Evolutionary conservation across 163 green algal species (phyloP).

Genomic region (Volvox carteri): DNA sequence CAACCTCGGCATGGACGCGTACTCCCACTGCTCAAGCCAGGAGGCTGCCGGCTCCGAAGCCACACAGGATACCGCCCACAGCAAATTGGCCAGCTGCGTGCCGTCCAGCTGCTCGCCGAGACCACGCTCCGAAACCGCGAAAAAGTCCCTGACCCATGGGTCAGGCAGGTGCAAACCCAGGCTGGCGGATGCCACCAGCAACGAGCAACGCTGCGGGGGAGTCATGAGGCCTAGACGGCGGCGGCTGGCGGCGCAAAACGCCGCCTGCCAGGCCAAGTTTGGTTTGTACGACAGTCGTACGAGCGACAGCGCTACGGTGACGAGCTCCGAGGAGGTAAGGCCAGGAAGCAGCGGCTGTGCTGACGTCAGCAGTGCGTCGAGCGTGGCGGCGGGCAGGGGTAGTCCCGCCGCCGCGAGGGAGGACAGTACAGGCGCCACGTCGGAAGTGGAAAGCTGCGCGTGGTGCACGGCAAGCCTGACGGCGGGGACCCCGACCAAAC

Average conservation of each 20-base stretch:
- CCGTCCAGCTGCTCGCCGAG: slow-evolving; percentile 26
- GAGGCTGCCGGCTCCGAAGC: slow-evolving; percentile 1
- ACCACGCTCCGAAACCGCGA: slow-evolving; percentile 6
- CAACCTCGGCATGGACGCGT: slow-evolving; percentile 6
- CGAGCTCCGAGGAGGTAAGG: slow-evolving; percentile 26
- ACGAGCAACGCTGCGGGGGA: slow-evolving; percentile 8
- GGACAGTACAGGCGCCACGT: slow-evolving; percentile 42
- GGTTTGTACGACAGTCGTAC: slow-evolving; percentile 40
- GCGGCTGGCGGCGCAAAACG: slow-evolving; percentile 39
- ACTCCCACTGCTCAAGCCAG: slow-evolving; percentile 35
- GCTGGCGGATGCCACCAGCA: slow-evolving; percentile 21
- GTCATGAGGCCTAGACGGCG: slow-evolving; percentile 7
- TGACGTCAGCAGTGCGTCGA: slow-evolving; percentile 31
- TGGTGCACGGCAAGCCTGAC: slow-evolving; percentile 4
- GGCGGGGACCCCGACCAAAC: too few species aligned
- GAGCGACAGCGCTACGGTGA: slow-evolving; percentile 48
- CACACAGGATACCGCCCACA: slow-evolving; percentile 46
- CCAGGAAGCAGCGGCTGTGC: slow-evolving; percentile 30
- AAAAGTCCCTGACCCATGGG: slow-evolving; percentile 44
- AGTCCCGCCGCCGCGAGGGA: slow-evolving; percentile 23
- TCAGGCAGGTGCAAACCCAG: slow-evolving; percentile 47
- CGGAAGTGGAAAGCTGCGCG: not conserved
- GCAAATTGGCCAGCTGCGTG: slow-evolving; percentile 42
- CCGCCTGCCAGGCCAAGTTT: slow-evolving; percentile 43
- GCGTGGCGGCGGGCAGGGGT: slow-evolving; percentile 6